These are phyloP conservation scores for Cryphonectria japonica DNA, from an alignment of 2,329 filamentous ascomycete genomes.

Conservation along the genomic window DNA sequence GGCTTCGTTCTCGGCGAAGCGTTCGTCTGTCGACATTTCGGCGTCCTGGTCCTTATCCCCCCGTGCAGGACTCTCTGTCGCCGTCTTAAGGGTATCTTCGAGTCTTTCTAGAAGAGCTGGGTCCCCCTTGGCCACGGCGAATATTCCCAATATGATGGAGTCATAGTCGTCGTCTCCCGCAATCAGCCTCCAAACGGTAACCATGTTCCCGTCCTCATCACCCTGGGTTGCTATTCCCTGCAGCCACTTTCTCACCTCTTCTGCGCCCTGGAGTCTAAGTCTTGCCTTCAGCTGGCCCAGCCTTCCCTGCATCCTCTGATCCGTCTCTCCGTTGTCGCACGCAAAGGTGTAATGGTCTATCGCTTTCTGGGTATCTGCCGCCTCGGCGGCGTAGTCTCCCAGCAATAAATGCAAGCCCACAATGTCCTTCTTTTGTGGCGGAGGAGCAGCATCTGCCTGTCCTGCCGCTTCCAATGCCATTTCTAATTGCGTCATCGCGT, in stretches of 20 bases:
- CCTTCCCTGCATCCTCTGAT: not conserved
- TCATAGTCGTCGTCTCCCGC: slow-evolving; percentile 28
- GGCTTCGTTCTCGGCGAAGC: slow-evolving; percentile 24
- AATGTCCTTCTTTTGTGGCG: slow-evolving; percentile 27
- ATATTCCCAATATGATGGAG: slow-evolving; percentile 29
- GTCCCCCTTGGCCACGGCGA: slow-evolving; percentile 27
- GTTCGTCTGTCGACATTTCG: slow-evolving; percentile 25
- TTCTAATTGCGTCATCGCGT: not conserved
- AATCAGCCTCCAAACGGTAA: slow-evolving; percentile 29
- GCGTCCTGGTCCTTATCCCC: not conserved
- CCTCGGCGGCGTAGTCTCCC: slow-evolving; percentile 21
- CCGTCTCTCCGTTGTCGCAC: not conserved
- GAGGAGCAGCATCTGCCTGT: slow-evolving; percentile 25
- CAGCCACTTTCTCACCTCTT: slow-evolving; percentile 13
- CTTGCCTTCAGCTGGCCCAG: slow-evolving; percentile 11
- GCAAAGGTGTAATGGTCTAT: not conserved
- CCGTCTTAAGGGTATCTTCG: slow-evolving; percentile 10
- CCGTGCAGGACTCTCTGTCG: not conserved
- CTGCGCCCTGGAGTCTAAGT: slow-evolving; percentile 1
- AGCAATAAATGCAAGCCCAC: slow-evolving; percentile 29
- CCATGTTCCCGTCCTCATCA: slow-evolving; percentile 20
- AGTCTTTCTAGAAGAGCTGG: slow-evolving; percentile 29
- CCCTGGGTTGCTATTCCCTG: slow-evolving; percentile 8
- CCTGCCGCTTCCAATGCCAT: slow-evolving; percentile 25
- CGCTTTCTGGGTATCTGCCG: slow-evolving; percentile 7